Evolutionary conservation across 371 early-diverging fungal genomes (phyloP).

Genomic region (Mortierella sp.): DNA sequence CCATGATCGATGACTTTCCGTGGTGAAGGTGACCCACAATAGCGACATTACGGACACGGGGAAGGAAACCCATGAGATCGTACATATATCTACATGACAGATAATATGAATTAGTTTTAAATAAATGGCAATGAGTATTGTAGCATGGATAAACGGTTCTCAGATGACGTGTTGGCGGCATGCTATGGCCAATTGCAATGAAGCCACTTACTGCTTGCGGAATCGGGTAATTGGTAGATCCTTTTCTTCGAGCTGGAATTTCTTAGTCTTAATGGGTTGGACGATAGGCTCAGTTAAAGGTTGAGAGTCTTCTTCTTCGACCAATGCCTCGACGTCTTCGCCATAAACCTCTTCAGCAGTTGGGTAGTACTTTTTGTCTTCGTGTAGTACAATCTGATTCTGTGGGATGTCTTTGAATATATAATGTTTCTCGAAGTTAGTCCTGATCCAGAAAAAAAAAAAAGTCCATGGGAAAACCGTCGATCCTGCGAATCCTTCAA

Average conservation of each 20-base stretch:
- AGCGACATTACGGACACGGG: constrained; percentile 89
- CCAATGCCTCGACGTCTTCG: constrained; percentile 93
- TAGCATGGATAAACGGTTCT: background rate
- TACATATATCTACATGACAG: constrained; percentile 71
- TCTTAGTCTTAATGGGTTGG: constrained; percentile 88
- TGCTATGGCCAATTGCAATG: background rate
- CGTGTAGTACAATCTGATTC: constrained; percentile 93
- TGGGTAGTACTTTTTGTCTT: constrained; percentile 98
- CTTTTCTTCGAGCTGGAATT: constrained; percentile 88
- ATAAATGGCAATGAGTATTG: background rate
- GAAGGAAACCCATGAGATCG: constrained; percentile 87
- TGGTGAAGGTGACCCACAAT: constrained; percentile 97
- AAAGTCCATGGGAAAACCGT: constrained; percentile 7
- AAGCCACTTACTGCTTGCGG: constrained; percentile 82
- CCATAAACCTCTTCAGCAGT: constrained; percentile 98
- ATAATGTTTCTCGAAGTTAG: background rate
- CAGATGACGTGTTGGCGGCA: background rate
- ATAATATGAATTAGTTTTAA: background rate
- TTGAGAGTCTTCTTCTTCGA: constrained; percentile 95
- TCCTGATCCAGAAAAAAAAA: background rate
- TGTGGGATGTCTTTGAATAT: constrained; percentile 61
- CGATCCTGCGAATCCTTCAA: constrained; percentile 2
- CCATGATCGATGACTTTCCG: constrained; percentile 96
- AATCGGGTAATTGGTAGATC: constrained; percentile 87
- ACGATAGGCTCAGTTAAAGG: constrained; percentile 96